Conservation (phyloP, 257 asterid genomes). For the Ligustrum vulgare region DNA sequence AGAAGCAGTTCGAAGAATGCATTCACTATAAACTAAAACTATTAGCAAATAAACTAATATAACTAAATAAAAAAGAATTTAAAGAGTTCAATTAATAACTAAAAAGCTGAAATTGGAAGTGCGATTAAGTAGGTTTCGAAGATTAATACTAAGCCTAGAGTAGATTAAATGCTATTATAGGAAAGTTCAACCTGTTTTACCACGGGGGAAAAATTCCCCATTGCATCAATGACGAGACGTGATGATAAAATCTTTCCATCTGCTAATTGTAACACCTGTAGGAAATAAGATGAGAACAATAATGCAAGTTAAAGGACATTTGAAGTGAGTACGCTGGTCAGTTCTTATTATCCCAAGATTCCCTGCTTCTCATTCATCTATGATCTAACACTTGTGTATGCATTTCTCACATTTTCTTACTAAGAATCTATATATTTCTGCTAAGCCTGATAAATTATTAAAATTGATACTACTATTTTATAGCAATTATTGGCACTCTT, state of each 20-base stretch:
- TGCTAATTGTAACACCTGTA: conserved; percentile 64
- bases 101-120: neutral
- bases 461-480: neutral
- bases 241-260: conserved; percentile 75
- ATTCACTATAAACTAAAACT: neutral
- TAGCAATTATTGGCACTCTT: conserved; percentile 39
- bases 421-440: neutral
- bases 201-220: conserved; percentile 97
- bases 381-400: neutral
- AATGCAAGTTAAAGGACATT: neutral
- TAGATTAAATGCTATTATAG: neutral
- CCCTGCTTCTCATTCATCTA: conserved; percentile 8
- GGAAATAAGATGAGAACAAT: neutral
- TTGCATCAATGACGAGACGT: conserved; percentile 83
- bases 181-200: conserved; percentile 72
- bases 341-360: neutral
- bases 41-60: neutral
- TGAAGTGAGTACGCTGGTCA: neutral
- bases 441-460: neutral
- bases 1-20: conserved; percentile 14
- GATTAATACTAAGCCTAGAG: neutral
- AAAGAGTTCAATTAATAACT: conserved; percentile 9
- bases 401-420: neutral
- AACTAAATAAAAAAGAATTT: neutral
- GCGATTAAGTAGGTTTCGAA: neutral